Percentiles rank a stretch among this genome's conserved stretches.
These are phyloP conservation scores for Epichloe sibirici DNA, from an alignment of 2,329 filamentous ascomycete genomes.

Conservation along the genomic window DNA sequence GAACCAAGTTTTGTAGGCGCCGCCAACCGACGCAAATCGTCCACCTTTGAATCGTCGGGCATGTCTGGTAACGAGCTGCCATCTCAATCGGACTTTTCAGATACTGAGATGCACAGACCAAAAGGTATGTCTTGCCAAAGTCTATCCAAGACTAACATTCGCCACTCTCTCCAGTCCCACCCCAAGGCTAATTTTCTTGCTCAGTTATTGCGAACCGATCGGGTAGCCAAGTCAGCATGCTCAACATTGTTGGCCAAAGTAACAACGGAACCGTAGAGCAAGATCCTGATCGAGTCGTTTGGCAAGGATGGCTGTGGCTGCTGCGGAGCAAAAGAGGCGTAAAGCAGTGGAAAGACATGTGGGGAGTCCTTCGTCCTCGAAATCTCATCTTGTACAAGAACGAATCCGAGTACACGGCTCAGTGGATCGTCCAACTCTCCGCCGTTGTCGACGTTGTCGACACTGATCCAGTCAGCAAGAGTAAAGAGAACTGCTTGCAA, in stretches of 20 bases:
- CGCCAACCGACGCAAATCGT: constrained; percentile 41
- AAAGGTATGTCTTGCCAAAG: constrained; percentile 20
- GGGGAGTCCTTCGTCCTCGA: constrained; percentile 79
- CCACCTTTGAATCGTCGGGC: constrained; percentile 52
- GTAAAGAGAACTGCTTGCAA: constrained; percentile 78
- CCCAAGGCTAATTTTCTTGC: neutral
- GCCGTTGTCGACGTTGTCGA: constrained; percentile 84
- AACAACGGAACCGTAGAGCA: constrained; percentile 30
- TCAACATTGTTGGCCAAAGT: constrained; percentile 5
- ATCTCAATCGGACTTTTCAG: constrained; percentile 81
- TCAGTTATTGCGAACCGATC: constrained; percentile 33
- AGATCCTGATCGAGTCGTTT: constrained; percentile 81
- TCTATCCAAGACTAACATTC: neutral
- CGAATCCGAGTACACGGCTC: constrained; percentile 77
- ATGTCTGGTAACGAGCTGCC: constrained; percentile 53
- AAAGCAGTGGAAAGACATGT: constrained; percentile 87
- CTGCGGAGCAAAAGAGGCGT: constrained; percentile 74
- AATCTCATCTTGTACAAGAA: constrained; percentile 89
- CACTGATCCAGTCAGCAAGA: constrained; percentile 75
- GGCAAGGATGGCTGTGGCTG: constrained; percentile 81
- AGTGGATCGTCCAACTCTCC: constrained; percentile 67
- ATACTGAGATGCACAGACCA: constrained; percentile 40
- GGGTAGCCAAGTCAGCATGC: constrained; percentile 49
- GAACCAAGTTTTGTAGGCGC: constrained; percentile 21
- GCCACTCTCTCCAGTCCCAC: neutral